A percentile compares a stretch with the other conserved stretches of the same genome.
These are phyloP conservation scores for Hymenoscyphus fraxineus DNA, from an alignment of 2,329 filamentous ascomycete species.

Conservation along the genomic window DNA sequence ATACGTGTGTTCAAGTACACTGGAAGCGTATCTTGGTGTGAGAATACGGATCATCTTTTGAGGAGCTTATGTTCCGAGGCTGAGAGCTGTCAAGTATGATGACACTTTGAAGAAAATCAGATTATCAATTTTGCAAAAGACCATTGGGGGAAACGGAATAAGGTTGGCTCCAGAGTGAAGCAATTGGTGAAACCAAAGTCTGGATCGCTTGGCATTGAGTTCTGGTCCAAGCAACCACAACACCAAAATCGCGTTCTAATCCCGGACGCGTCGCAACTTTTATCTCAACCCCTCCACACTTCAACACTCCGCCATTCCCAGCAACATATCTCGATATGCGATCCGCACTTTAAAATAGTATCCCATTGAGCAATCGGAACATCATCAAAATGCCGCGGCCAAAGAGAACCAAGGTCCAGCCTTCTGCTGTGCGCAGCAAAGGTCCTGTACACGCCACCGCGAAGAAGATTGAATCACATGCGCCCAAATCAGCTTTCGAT, in stretches of 20 bases:
- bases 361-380: background rate
- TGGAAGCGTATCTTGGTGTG: too few relatives aligned
- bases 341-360: background rate
- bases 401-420: slow-evolving; percentile 35
- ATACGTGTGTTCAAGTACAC: too few relatives aligned
- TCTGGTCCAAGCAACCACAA: slow-evolving; percentile 1
- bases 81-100: background rate
- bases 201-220: background rate
- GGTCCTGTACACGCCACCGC: slow-evolving; percentile 14
- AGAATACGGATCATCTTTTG: too few relatives aligned
- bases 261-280: background rate
- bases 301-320: background rate
- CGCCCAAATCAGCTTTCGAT: slow-evolving; percentile 21
- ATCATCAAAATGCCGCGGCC: slow-evolving; percentile 33
- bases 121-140: background rate
- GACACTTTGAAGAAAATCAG: background rate
- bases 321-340: slow-evolving; percentile 1
- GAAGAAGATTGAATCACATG: slow-evolving; percentile 8
- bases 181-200: background rate
- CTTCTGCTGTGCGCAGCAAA: slow-evolving; percentile 27
- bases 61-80: background rate
- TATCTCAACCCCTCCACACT: slow-evolving; percentile 1
- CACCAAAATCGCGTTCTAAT: background rate
- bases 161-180: background rate
- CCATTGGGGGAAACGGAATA: background rate